These are phyloP conservation scores for Alternaria conjuncta DNA, from an alignment of 2,329 filamentous ascomycete genomes.

Conservation along the genomic window DNA sequence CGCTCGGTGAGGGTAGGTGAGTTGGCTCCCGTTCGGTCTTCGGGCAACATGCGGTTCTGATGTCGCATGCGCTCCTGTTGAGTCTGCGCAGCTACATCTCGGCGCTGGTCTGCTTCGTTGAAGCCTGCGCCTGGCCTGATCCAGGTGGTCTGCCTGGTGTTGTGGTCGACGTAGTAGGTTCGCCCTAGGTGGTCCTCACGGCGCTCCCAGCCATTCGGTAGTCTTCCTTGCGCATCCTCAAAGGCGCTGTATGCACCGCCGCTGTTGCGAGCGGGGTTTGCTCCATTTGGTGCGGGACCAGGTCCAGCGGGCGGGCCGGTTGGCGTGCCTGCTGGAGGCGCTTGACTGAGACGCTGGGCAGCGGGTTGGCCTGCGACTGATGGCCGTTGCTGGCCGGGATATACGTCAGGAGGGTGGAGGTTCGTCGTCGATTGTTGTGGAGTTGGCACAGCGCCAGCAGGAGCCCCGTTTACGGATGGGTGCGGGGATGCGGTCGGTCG, in stretches of 20 bases:
- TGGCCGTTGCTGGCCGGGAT: slow-evolving; percentile 43
- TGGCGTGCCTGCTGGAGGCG: slow-evolving; percentile 44
- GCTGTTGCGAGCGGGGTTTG: slow-evolving; percentile 51
- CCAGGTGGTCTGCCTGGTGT: slow-evolving; percentile 96
- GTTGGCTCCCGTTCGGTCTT: slow-evolving; percentile 91
- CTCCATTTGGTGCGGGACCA: slow-evolving; percentile 35
- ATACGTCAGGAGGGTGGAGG: slow-evolving; percentile 47
- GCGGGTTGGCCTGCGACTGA: slow-evolving; percentile 30
- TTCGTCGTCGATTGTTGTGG: slow-evolving; percentile 48
- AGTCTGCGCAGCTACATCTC: slow-evolving; percentile 85
- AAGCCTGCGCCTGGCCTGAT: slow-evolving; percentile 82
- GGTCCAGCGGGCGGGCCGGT: slow-evolving; percentile 51
- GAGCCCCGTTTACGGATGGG: slow-evolving; percentile 47
- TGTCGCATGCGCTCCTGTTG: slow-evolving; percentile 92
- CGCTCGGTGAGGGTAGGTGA: slow-evolving; percentile 76
- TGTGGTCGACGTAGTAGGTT: slow-evolving; percentile 98
- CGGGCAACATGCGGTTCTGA: slow-evolving; percentile 92
- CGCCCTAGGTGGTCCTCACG: slow-evolving; percentile 92
- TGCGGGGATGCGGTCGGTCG: slow-evolving; percentile 51
- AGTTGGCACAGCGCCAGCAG: slow-evolving; percentile 43
- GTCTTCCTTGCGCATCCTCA: slow-evolving; percentile 90
- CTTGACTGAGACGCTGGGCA: slow-evolving; percentile 37
- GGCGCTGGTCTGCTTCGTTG: slow-evolving; percentile 77
- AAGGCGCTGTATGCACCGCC: slow-evolving; percentile 76
- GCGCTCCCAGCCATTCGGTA: slow-evolving; percentile 94